A percentile compares a stretch with the other conserved stretches of the same genome.
Evolutionary conservation across 495 filamentous ascomycete genomes (phyloP).

Genomic region (Aspergillus haitiensis): DNA sequence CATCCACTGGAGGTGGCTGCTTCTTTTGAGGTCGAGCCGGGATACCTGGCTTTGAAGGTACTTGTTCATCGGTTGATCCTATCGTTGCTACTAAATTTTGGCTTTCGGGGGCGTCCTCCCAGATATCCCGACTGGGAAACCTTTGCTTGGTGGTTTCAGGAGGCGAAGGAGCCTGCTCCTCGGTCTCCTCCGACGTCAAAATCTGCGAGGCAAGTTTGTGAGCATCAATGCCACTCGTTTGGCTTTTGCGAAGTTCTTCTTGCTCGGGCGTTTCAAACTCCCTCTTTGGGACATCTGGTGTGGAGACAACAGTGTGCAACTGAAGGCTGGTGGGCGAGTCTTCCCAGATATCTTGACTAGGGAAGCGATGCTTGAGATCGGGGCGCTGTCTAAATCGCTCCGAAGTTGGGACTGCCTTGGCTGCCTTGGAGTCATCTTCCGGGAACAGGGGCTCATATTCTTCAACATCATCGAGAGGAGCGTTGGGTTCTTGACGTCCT

Average conservation of each 20-base stretch:
- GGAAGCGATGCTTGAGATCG: slow-evolving; percentile 74
- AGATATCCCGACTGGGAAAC: slow-evolving; percentile 93
- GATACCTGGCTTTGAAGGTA: slow-evolving; percentile 42
- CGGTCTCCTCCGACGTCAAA: slow-evolving; percentile 32
- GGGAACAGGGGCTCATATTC: slow-evolving; percentile 96
- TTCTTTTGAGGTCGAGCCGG: slow-evolving; percentile 48
- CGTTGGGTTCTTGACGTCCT: slow-evolving; percentile 55
- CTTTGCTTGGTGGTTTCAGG: slow-evolving; percentile 61
- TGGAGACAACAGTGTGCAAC: slow-evolving; percentile 80
- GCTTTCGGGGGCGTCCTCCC: slow-evolving; percentile 92
- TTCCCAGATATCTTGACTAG: slow-evolving; percentile 95
- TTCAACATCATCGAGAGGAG: slow-evolving; percentile 83
- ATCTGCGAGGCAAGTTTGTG: slow-evolving; percentile 48
- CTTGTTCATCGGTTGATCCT: slow-evolving; percentile 54
- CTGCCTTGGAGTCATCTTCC: slow-evolving; percentile 69
- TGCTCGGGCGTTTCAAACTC: slow-evolving; percentile 58
- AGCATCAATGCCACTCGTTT: slow-evolving; percentile 48
- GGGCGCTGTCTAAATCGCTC: slow-evolving; percentile 64
- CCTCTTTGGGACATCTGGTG: slow-evolving; percentile 58
- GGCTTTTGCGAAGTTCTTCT: slow-evolving; percentile 52
- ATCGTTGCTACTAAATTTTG: slow-evolving; percentile 79
- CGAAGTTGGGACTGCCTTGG: slow-evolving; percentile 53
- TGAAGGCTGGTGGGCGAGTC: slow-evolving; percentile 88
- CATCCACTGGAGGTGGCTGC: slow-evolving; percentile 37
- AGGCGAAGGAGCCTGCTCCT: slow-evolving; percentile 46